Base-by-base conservation (phyloP, 352 stramenopile genomes). In the Elongisporangium undulatum region DNA sequence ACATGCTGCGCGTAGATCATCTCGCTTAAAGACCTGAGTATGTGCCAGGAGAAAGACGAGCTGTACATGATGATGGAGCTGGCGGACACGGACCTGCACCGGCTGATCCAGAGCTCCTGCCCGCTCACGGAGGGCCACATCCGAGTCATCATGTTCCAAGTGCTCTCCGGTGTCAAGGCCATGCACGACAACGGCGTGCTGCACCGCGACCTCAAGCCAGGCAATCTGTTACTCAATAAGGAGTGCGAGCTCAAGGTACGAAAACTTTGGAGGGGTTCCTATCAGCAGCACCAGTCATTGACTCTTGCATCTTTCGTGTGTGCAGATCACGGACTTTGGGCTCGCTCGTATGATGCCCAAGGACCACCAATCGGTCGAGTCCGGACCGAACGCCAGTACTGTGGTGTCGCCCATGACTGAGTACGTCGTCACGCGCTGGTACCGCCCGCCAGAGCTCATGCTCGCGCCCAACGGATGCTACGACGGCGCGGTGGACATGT, bases 61-160 rank as follows among this genome's bases (percentile, higher is more conserved):
- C 74, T 98, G 26, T 98, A 98, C 71, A 97, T 98, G 74, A 95
- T 97, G 69, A 98, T 98, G 94, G 91, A 98, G 66, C 77, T 98
- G 22, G 87, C 95, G 4, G 94, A 98, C 68, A 98, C 87, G 17
- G 94, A 98, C 66, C 77, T 98, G 41, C 90, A 96, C 51, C 77
- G 86, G 1, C 76, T 97, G 23, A 96, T 97, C 54, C 87, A 96
- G 64, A 95, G 84, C 61, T 92, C 87, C 2, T 94, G 85, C 49
- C 82, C 79, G n/a, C 61, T 92, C 9, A 87, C 79, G 0, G 80
- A 92, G 58, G 83, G 81, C 48, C 85, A 92, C 72, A 89, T 93
- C 54, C 81, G 85, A 26, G 81, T 94, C 58, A 92, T 92, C 72
- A 92, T 94, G 83, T 91, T 88, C 67, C 85, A 92, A 60, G 62